phyloP scores from a whole-genome alignment of 2,329 filamentous ascomycete genomes.

The Geosmithia morbida region DNA sequence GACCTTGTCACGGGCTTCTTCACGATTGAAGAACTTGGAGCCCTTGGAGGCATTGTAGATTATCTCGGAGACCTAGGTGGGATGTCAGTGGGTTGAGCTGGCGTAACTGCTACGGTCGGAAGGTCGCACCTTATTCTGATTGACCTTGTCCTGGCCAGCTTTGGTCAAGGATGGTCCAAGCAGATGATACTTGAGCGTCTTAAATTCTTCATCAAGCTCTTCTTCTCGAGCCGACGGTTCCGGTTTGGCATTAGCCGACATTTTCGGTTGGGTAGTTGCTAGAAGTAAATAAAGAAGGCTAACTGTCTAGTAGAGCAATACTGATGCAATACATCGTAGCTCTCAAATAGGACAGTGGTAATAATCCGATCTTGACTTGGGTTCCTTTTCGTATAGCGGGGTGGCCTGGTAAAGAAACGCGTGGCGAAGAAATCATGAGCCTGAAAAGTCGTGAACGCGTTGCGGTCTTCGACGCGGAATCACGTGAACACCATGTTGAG shows the following conservation, averaged over 20 bases:
- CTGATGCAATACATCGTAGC: neutral
- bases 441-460: neutral
- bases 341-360: neutral
- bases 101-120: neutral
- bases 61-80: slow-evolving; percentile 65
- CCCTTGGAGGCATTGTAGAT: slow-evolving; percentile 96
- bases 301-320: neutral
- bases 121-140: slow-evolving; percentile 62
- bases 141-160: slow-evolving; percentile 83
- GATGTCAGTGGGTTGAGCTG: neutral
- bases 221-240: neutral
- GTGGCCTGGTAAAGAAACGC: neutral
- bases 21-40: slow-evolving; percentile 89
- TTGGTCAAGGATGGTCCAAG: slow-evolving; percentile 88
- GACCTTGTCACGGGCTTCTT: slow-evolving; percentile 67
- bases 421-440: neutral
- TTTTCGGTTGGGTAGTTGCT: neutral
- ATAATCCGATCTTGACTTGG: neutral
- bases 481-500: neutral
- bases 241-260: neutral
- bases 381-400: neutral
- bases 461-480: neutral
- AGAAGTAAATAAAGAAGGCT: neutral
- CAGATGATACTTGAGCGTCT: slow-evolving; percentile 74
- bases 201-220: slow-evolving; percentile 17